A percentile compares a stretch with the other conserved stretches of the same genome.
These are phyloP conservation scores for Didymellaceae sp. DNA, from an alignment of 2,329 filamentous ascomycete genomes.

Conservation along the genomic window DNA sequence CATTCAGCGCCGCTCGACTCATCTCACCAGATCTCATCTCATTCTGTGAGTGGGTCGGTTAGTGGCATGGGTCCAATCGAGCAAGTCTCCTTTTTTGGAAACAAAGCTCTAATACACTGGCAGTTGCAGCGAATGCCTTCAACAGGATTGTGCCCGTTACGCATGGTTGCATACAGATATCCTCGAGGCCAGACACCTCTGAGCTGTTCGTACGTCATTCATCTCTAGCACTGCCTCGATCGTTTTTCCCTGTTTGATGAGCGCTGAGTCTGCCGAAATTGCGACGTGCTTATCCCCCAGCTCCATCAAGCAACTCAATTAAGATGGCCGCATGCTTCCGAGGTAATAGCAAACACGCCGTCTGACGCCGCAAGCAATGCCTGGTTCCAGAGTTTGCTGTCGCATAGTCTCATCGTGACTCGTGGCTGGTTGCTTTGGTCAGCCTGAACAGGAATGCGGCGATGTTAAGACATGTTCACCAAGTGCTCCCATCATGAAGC, in stretches of 20 bases:
- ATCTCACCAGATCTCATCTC: too few relatives aligned
- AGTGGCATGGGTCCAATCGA: too few relatives aligned
- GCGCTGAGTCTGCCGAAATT: constrained; percentile 34
- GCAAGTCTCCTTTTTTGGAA: too few relatives aligned
- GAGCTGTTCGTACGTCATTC: not conserved
- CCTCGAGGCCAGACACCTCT: too few relatives aligned
- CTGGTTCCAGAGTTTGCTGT: constrained; percentile 15
- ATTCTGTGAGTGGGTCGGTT: too few relatives aligned
- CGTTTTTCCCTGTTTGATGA: constrained; percentile 19
- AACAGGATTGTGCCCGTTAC: too few relatives aligned
- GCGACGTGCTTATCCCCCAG: constrained; percentile 27
- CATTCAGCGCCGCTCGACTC: too few relatives aligned
- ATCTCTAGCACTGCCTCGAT: constrained; percentile 5
- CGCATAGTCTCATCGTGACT: constrained; percentile 3
- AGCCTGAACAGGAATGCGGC: constrained; percentile 17
- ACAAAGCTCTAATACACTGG: too few relatives aligned
- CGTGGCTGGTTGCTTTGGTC: constrained; percentile 7
- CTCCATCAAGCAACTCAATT: constrained; percentile 20
- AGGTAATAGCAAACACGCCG: constrained; percentile 13
- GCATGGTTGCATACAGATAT: too few relatives aligned
- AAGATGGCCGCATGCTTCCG: constrained; percentile 11
- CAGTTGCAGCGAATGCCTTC: too few relatives aligned
- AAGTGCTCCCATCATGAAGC: constrained; percentile 1
- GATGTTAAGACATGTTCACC: constrained; percentile 5
- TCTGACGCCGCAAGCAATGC: constrained; percentile 28